phyloP scores from a whole-genome alignment of 2,329 filamentous ascomycete genomes.

The Nothopassalora personata region DNA sequence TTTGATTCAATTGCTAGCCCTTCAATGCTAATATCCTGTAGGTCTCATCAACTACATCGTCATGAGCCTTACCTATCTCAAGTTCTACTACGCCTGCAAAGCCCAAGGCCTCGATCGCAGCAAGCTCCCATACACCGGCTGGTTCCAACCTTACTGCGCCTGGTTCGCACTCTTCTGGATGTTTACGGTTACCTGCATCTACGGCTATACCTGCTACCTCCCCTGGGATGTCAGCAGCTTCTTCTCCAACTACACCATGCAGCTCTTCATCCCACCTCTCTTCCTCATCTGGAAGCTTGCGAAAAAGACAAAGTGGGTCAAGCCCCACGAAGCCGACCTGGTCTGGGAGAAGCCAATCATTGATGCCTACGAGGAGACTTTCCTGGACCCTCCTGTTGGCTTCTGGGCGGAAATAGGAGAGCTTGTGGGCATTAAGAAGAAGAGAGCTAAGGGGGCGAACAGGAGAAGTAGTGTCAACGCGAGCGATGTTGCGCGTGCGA shows the following conservation, averaged over 20 bases:
- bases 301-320: constrained; percentile 54
- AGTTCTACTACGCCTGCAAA: constrained; percentile 52
- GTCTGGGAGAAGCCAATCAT: constrained; percentile 58
- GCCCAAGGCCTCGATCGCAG: constrained; percentile 50
- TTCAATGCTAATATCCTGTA: not conserved
- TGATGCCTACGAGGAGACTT: constrained; percentile 53
- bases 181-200: constrained; percentile 41
- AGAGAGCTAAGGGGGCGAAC: constrained; percentile 10
- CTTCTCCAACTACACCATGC: constrained; percentile 46
- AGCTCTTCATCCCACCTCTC: constrained; percentile 21
- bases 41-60: constrained; percentile 59
- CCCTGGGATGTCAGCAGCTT: constrained; percentile 43
- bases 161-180: constrained; percentile 30
- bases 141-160: constrained; percentile 53
- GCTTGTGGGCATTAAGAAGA: constrained; percentile 36
- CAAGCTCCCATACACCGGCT: constrained; percentile 53
- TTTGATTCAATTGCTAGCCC: not conserved
- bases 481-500: not conserved
- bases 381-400: constrained; percentile 45
- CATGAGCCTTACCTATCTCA: constrained; percentile 55
- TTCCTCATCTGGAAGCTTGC: constrained; percentile 54
- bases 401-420: constrained; percentile 54
- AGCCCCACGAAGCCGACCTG: constrained; percentile 31
- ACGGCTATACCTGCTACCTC: constrained; percentile 52
- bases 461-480: constrained; percentile 1